phyloP scores from a whole-genome alignment of 2,329 filamentous ascomycete genomes.

The Trichothecium roseum region DNA sequence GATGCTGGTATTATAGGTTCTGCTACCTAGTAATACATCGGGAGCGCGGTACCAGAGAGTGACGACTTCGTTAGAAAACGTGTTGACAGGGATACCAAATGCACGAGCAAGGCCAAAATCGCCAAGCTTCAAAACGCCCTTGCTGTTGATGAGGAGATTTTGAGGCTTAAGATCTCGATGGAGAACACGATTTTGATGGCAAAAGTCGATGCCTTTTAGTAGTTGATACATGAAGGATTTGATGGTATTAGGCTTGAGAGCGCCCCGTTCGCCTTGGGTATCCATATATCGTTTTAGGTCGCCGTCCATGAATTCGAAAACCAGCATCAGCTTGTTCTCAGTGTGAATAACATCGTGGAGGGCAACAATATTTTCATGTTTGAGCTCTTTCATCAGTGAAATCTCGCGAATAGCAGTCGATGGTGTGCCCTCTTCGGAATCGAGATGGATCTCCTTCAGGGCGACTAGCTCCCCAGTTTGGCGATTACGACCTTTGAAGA shows the following conservation, averaged over 20 bases:
- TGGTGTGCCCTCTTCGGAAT: slow-evolving; percentile 95
- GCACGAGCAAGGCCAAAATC: slow-evolving; percentile 91
- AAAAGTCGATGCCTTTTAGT: slow-evolving; percentile 90
- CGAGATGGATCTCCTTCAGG: slow-evolving; percentile 96
- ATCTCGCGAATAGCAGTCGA: slow-evolving; percentile 97
- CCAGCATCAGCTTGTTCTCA: slow-evolving; percentile 98
- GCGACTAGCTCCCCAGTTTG: slow-evolving; percentile 95
- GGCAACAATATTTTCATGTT: slow-evolving; percentile 96
- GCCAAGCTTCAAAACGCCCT: slow-evolving; percentile 82
- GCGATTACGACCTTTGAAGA: slow-evolving; percentile 96
- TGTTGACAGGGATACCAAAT: slow-evolving; percentile 96
- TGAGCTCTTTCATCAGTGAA: slow-evolving; percentile 97
- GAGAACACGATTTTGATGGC: slow-evolving; percentile 91
- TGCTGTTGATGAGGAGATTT: slow-evolving; percentile 89
- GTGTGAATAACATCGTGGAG: slow-evolving; percentile 99
- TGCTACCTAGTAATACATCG: slow-evolving; percentile 83
- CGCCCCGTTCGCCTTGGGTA: slow-evolving; percentile 76
- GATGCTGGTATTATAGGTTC: slow-evolving; percentile 99
- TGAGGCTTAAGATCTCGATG: slow-evolving; percentile 95
- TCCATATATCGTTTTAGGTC: slow-evolving; percentile 99
- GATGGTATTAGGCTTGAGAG: slow-evolving; percentile 80
- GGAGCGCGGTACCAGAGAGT: slow-evolving; percentile 97
- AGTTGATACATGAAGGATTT: slow-evolving; percentile 99
- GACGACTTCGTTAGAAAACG: slow-evolving; percentile 95
- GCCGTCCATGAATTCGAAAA: slow-evolving; percentile 98